Conservation (phyloP, 129 eudicot species). For the Helianthus tuberosus region DNA sequence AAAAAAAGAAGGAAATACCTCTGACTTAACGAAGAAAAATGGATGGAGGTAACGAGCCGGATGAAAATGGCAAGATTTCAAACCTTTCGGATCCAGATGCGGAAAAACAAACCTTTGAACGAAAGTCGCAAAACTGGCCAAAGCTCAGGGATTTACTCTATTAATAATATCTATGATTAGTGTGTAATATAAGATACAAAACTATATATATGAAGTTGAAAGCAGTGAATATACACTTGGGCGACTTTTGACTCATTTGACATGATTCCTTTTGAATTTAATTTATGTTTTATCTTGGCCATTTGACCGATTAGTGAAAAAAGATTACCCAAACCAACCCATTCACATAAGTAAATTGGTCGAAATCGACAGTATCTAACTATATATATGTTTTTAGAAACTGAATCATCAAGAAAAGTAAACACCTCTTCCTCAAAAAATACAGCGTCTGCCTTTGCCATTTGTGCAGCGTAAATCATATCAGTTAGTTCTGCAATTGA, state of each 20-base stretch:
- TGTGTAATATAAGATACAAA: not conserved
- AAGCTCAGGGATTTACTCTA: not conserved
- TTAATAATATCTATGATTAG: slow-evolving; percentile 8
- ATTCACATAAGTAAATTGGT: not conserved
- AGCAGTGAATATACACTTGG: no score
- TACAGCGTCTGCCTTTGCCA: slow-evolving; percentile 54
- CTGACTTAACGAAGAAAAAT: no score
- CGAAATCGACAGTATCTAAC: not conserved
- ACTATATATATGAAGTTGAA: not conserved
- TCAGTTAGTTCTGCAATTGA: slow-evolving; percentile 57
- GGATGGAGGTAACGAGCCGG: no score
- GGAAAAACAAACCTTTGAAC: no score
- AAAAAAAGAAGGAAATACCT: no score
- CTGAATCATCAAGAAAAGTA: not conserved
- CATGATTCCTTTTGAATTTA: not conserved
- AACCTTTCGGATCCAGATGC: no score
- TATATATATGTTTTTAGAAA: not conserved
- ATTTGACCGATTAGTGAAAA: not conserved
- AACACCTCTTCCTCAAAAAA: slow-evolving; percentile 51
- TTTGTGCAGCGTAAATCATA: slow-evolving; percentile 70
- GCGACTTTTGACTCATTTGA: not conserved
- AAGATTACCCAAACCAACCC: not conserved
- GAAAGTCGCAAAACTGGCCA: no score
- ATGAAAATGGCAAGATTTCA: no score
- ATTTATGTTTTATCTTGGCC: not conserved